phyloP scores from a whole-genome alignment of 2,329 filamentous ascomycete genomes.

The Eutypa lata region DNA sequence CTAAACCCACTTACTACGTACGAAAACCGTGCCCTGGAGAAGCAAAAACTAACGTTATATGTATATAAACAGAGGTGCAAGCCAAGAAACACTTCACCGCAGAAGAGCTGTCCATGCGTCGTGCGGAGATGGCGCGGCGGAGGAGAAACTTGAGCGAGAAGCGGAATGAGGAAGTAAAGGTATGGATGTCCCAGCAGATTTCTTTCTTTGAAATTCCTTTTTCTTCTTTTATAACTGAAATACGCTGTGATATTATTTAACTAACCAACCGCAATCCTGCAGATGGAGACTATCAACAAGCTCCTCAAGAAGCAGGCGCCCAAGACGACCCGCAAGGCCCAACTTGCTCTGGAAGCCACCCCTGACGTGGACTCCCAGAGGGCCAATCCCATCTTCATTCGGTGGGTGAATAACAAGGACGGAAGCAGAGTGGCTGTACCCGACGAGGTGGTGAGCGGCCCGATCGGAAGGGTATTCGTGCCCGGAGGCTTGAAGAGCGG shows the following conservation, averaged over 20 bases:
- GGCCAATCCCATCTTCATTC: conserved; percentile 60
- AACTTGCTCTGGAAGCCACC: conserved; percentile 44
- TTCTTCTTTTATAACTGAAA: too few species aligned
- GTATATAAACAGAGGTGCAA: conserved; percentile 56
- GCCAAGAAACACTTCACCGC: conserved; percentile 61
- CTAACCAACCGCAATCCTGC: conserved; percentile 2
- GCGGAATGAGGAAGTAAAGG: conserved; percentile 63
- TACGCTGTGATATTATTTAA: conserved; percentile 1
- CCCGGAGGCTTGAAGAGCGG: conserved; percentile 30
- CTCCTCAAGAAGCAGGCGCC: conserved; percentile 82
- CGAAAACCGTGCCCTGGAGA: too few species aligned
- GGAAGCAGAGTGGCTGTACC: conserved; percentile 65
- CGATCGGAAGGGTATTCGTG: conserved; percentile 58
- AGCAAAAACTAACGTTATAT: too few species aligned
- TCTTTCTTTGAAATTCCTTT: too few species aligned
- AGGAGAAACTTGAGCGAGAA: conserved; percentile 63
- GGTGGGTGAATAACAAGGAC: conserved; percentile 67
- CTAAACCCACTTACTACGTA: too few species aligned
- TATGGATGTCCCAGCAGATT: conserved; percentile 23
- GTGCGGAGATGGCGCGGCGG: conserved; percentile 60
- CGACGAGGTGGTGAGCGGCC: conserved; percentile 63
- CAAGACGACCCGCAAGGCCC: conserved; percentile 60
- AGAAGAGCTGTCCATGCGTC: conserved; percentile 59
- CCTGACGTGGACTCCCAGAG: conserved; percentile 46
- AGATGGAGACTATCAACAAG: conserved; percentile 92